These are phyloP conservation scores for Meyerozyma elateridarum DNA, from an alignment of 1,139 yeast genomes.

Conservation along the genomic window DNA sequence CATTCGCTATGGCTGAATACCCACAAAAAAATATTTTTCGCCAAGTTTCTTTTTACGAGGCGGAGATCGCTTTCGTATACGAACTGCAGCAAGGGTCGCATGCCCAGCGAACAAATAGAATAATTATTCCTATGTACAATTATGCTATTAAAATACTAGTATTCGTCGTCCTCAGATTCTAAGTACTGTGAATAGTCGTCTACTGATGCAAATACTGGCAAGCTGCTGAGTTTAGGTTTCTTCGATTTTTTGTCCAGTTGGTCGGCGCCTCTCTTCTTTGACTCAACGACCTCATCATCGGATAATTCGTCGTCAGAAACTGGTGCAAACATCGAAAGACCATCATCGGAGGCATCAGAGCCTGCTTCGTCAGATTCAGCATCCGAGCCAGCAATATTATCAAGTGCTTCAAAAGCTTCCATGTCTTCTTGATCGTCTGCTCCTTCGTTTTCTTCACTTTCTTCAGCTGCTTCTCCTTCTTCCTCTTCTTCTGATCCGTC, in stretches of 20 bases:
- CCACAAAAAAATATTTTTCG: no score
- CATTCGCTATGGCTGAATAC: no score
- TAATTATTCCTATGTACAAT: no score
- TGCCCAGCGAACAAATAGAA: no score
- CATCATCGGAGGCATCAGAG: no score
- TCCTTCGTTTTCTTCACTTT: constrained; percentile 21
- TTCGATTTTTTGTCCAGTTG: constrained; percentile 34
- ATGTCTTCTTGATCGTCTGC: constrained; percentile 24
- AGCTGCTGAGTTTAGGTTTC: constrained; percentile 56
- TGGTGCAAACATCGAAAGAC: constrained; percentile 30
- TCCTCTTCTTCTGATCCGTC: constrained; percentile 17
- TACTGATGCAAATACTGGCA: constrained; percentile 86
- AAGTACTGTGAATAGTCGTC: constrained; percentile 82
- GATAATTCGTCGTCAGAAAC: constrained; percentile 35
- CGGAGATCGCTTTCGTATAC: no score
- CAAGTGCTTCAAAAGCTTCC: constrained; percentile 20
- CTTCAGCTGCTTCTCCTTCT: constrained; percentile 20
- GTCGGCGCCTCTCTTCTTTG: constrained; percentile 18
- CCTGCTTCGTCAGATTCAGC: constrained; percentile 20
- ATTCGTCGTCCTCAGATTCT: constrained; percentile 56
- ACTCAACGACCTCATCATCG: constrained; percentile 28
- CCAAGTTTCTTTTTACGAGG: no score
- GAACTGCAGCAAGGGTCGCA: no score
- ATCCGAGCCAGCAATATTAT: constrained; percentile 16
- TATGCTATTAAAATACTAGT: constrained; percentile 6